Conservation (phyloP, 23 red algal genomes). For the Pyropia yezoensis region DNA sequence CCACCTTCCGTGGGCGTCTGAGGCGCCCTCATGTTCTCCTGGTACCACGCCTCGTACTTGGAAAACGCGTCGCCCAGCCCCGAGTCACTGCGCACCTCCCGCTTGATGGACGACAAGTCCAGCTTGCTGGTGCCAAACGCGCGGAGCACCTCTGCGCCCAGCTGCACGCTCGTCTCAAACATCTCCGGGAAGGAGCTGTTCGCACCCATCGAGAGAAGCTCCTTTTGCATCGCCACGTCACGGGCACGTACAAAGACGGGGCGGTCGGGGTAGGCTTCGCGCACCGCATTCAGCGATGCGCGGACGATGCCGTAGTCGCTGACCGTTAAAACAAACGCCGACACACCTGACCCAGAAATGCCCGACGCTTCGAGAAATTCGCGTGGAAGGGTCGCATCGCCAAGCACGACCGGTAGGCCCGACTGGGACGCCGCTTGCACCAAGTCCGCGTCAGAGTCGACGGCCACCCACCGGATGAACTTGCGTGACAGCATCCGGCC, state of each 20-base stretch:
- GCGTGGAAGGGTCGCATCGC: constrained; percentile 25
- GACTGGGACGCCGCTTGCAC: constrained; percentile 28
- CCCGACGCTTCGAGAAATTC: constrained; percentile 35
- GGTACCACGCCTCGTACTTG: constrained; percentile 47
- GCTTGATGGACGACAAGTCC: constrained; percentile 46
- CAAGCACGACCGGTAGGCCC: constrained; percentile 65
- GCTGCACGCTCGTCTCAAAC: constrained; percentile 75
- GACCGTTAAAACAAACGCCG: constrained; percentile 65
- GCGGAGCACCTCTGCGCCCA: constrained; percentile 58
- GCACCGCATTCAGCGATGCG: constrained; percentile 34
- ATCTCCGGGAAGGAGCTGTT: constrained; percentile 61
- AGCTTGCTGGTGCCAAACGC: constrained; percentile 30
- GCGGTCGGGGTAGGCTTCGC: constrained; percentile 39
- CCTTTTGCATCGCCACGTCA: constrained; percentile 53
- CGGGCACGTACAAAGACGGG: constrained; percentile 83
- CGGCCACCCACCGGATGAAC: constrained; percentile 67
- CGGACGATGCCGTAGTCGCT: constrained; percentile 27
- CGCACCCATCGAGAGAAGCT: constrained; percentile 38
- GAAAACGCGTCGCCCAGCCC: constrained; percentile 40
- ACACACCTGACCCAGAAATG: constrained; percentile 18
- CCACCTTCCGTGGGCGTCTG: too few species aligned
- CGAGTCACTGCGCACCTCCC: constrained; percentile 40
- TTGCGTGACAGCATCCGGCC: constrained; percentile 74
- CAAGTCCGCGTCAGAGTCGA: constrained; percentile 56
- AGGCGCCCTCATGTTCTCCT: too few species aligned